phyloP scores from a whole-genome alignment of 495 filamentous ascomycete genomes.

The Darksidea phi region DNA sequence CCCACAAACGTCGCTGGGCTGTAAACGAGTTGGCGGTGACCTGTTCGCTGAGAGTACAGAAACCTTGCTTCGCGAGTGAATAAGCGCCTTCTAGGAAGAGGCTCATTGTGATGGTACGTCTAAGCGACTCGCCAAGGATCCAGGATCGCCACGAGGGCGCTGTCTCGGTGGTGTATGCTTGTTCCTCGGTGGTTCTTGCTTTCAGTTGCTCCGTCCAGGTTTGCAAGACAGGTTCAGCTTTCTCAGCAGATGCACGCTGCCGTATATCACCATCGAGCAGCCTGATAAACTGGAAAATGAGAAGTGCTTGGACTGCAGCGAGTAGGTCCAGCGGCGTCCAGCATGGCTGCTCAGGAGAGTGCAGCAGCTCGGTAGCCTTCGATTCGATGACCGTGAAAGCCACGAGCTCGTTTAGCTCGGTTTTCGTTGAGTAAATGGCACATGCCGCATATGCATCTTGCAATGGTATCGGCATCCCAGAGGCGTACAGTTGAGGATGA shows the following conservation, averaged over 20 bases:
- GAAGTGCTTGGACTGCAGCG: constrained; percentile 49
- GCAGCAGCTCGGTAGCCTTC: constrained; percentile 27
- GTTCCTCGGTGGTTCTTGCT: constrained; percentile 17
- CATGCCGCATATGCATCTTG: constrained; percentile 34
- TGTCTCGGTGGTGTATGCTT: constrained; percentile 9
- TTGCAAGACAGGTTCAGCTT: constrained; percentile 47
- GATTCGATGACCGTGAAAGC: constrained; percentile 32
- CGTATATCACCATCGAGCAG: constrained; percentile 60
- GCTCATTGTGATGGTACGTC: constrained; percentile 47
- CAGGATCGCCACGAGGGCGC: constrained; percentile 43
- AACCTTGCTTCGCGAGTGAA: constrained; percentile 45
- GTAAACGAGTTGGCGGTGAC: constrained; percentile 46
- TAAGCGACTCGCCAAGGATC: constrained; percentile 50
- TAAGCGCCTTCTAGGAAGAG: constrained; percentile 46
- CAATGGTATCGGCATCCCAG: constrained; percentile 22
- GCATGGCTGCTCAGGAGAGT: constrained; percentile 12
- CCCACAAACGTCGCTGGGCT: constrained; percentile 45
- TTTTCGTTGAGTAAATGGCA: constrained; percentile 32
- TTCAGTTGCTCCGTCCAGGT: constrained; percentile 46
- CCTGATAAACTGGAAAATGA: constrained; percentile 55
- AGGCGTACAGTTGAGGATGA: constrained; percentile 14
- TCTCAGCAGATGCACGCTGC: constrained; percentile 49
- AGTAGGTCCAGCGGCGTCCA: constrained; percentile 39
- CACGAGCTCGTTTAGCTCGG: constrained; percentile 14
- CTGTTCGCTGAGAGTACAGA: constrained; percentile 33